Percentiles rank a stretch among this genome's conserved stretches.
phyloP scores from a whole-genome alignment of 2,329 filamentous ascomycete genomes.

The Penicillium crustosum region DNA sequence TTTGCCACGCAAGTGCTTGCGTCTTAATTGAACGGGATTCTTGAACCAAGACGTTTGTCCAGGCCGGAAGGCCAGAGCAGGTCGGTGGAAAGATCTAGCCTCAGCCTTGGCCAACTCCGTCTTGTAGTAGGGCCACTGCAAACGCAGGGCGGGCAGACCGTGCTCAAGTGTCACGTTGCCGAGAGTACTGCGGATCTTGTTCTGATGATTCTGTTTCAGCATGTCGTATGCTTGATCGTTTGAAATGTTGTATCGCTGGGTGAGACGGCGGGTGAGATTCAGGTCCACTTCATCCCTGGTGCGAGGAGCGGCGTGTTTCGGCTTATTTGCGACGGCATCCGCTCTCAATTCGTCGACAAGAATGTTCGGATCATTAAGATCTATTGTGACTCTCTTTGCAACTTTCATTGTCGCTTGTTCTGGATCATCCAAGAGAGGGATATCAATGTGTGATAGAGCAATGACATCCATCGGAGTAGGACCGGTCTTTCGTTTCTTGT shows the following conservation, averaged over 20 bases:
- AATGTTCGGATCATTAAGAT: constrained; percentile 84
- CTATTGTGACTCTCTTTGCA: constrained; percentile 76
- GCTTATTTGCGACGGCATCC: constrained; percentile 59
- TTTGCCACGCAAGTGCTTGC: constrained; percentile 78
- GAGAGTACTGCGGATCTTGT: constrained; percentile 89
- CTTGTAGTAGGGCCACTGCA: constrained; percentile 96
- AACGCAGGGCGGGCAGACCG: constrained; percentile 82
- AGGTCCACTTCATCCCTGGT: constrained; percentile 63
- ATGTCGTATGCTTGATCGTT: constrained; percentile 96
- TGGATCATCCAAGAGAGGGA: constrained; percentile 78
- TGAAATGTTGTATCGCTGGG: constrained; percentile 87
- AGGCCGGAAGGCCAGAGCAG: constrained; percentile 69
- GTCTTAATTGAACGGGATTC: constrained; percentile 70
- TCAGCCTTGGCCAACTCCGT: constrained; percentile 73
- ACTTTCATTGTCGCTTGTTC: constrained; percentile 69
- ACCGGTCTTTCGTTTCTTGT: constrained; percentile 66
- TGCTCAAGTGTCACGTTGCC: constrained; percentile 93
- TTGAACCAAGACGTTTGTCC: constrained; percentile 71
- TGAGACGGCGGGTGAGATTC: constrained; percentile 69
- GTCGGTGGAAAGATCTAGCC: constrained; percentile 81
- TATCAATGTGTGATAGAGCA: constrained; percentile 58
- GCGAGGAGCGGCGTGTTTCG: constrained; percentile 37
- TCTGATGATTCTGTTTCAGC: constrained; percentile 94
- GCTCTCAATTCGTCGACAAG: constrained; percentile 75
- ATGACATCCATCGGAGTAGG: constrained; percentile 47